Percentiles rank a stretch among this genome's conserved stretches.
These are phyloP conservation scores for Sideroxylon spinosum DNA, from an alignment of 179 eudicot genomes.

Conservation along the genomic window DNA sequence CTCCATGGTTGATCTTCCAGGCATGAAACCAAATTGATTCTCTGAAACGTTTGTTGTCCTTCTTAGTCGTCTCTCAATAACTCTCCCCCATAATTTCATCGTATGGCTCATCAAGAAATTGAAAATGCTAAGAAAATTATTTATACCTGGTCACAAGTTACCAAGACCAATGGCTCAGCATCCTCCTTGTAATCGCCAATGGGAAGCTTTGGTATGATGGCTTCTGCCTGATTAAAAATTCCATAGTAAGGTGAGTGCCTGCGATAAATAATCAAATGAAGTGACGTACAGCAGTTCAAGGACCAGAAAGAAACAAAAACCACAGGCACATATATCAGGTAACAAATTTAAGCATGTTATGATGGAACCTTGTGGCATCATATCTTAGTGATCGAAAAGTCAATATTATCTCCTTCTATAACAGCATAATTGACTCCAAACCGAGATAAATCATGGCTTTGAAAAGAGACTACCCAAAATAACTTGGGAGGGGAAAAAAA, in stretches of 20 bases:
- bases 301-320: constrained; percentile 10
- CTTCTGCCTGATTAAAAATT: constrained; percentile 53
- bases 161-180: constrained; percentile 59
- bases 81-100: too few relatives aligned
- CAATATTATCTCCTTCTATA: not conserved
- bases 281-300: not conserved
- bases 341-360: not conserved
- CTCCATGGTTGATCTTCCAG: too few relatives aligned
- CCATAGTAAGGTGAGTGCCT: not conserved
- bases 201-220: constrained; percentile 62
- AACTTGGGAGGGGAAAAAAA: not conserved
- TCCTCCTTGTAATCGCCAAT: constrained; percentile 53
- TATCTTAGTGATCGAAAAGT: not conserved
- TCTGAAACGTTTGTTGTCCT: too few relatives aligned
- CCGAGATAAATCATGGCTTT: not conserved
- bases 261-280: constrained; percentile 1
- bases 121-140: constrained; percentile 20
- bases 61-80: too few relatives aligned
- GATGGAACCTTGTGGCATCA: not conserved
- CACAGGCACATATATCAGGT: not conserved
- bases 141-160: constrained; percentile 85
- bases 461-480: not conserved
- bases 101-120: too few relatives aligned
- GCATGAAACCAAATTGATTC: too few relatives aligned
- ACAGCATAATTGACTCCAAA: not conserved